Base-by-base conservation (phyloP, 140 eudicot genomes). In the Erigeron philadelphicus region DNA sequence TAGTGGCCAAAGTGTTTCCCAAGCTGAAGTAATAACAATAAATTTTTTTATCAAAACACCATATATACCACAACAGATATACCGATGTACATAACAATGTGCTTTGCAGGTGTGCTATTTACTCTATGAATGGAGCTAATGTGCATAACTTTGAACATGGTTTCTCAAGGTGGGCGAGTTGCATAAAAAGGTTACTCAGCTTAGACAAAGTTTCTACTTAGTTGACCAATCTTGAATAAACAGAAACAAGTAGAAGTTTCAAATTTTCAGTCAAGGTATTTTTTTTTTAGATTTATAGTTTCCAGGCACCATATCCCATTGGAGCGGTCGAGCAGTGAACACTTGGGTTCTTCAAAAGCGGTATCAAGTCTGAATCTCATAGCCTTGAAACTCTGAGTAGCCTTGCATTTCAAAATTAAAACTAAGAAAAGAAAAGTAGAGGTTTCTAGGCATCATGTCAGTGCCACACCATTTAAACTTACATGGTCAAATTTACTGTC, bases 1-100 rank as follows among this genome's bases (percentile, higher is more conserved):
- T 69, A 73, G 84, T 47, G 98, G 96, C 98, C 98, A 93, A 72
- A 93, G 90, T 45, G 96, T 86, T 67, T 86, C 87, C 98, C 98
- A 93, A 43, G 98, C 98, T 93, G 78, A 68, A 73, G 48, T 44
- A 25, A 31, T 13, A 18, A 64, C 11, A 7, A 55, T 72, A 4
- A 53, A 38, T 47, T 61, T 60, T 61, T 60, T 55, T 23, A 1
- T 19, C 6, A 44, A 59, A 71, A 48, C 65, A 47, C 45, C 54
- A 41, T 31, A 31, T 31, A 31, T 31, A 31, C 21, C 56, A 61
- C 61, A 41, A 21, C 41, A 57, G 10, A 57, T 21, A 57, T 57
- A 57, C 59, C 58, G 11, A 53, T 53, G 59, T 16, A 53, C 56
- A 5, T 50, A 50, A 50, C 57, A 50, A 50, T 15, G 57, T 13